Conservation (phyloP, 2,329 filamentous ascomycete species). For the Byssothecium circinans region DNA sequence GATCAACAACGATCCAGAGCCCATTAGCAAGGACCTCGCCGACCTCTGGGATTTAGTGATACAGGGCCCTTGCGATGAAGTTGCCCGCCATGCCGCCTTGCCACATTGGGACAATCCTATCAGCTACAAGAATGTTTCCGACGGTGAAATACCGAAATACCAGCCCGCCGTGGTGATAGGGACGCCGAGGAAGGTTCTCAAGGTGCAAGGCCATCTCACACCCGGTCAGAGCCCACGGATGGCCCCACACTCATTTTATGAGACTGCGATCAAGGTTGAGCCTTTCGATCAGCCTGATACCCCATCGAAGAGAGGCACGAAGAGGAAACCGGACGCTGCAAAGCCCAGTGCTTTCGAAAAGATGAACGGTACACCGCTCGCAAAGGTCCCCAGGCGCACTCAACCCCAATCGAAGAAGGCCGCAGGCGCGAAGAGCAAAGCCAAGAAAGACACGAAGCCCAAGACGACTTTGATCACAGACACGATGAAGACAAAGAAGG, state of each 20-base stretch:
- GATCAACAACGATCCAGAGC: slow-evolving; percentile 89
- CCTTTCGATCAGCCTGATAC: slow-evolving; percentile 21
- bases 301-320: slow-evolving; percentile 38
- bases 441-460: slow-evolving; percentile 30
- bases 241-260: slow-evolving; percentile 22
- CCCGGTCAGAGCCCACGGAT: slow-evolving; percentile 34
- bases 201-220: slow-evolving; percentile 38
- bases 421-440: slow-evolving; percentile 18
- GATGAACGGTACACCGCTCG: slow-evolving; percentile 20
- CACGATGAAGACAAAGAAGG: slow-evolving; percentile 35
- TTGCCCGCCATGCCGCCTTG: slow-evolving; percentile 71
- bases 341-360: slow-evolving; percentile 22
- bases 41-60: slow-evolving; percentile 93
- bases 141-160: slow-evolving; percentile 36
- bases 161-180: slow-evolving; percentile 38
- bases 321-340: slow-evolving; percentile 29
- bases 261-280: slow-evolving; percentile 24
- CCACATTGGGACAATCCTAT: slow-evolving; percentile 58
- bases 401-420: slow-evolving; percentile 36
- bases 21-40: slow-evolving; percentile 80
- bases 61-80: slow-evolving; percentile 81
- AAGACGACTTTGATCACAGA: slow-evolving; percentile 27
- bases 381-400: slow-evolving; percentile 27
- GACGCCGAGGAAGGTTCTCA: slow-evolving; percentile 36
- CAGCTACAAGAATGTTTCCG: slow-evolving; percentile 38